phyloP scores from a whole-genome alignment of 108 stramenopile species.

The Skeletonema potamos region DNA sequence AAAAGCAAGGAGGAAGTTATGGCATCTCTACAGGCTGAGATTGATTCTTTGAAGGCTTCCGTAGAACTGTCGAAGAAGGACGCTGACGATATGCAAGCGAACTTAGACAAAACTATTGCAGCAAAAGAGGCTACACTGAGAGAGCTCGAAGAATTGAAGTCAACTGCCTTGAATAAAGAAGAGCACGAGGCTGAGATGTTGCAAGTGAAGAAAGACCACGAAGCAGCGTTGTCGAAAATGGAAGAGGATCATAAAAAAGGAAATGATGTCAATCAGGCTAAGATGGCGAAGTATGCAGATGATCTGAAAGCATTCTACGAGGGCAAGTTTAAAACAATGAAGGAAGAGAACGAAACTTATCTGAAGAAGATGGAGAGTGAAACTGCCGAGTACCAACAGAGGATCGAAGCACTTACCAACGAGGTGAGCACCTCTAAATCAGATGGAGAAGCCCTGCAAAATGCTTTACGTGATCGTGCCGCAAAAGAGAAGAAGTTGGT shows the following conservation, averaged over 20 bases:
- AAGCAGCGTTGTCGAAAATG: conserved; percentile 8
- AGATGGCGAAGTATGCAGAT: conserved; percentile 77
- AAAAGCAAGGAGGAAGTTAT: conserved; percentile 5
- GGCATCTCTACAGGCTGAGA: conserved; percentile 21
- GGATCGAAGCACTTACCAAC: conserved; percentile 7
- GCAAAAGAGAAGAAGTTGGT: conserved; percentile 38
- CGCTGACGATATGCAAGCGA: conserved; percentile 8
- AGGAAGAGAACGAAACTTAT: conserved; percentile 52
- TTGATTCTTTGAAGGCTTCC: conserved; percentile 4
- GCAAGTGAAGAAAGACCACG: conserved; percentile 35
- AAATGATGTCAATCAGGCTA: conserved; percentile 37
- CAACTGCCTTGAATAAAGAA: conserved; percentile 11
- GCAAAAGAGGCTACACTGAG: conserved; percentile 8
- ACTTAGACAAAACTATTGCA: conserved; percentile 19
- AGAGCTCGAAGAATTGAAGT: conserved; percentile 21
- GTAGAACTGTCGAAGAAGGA: conserved; percentile 18
- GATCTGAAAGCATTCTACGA: conserved; percentile 68
- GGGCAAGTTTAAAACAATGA: conserved; percentile 54
- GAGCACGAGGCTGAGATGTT: conserved; percentile 39
- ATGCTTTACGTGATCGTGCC: conserved; percentile 44
- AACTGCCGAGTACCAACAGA: conserved; percentile 16
- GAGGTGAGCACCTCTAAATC: conserved; percentile 37
- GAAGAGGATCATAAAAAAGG: conserved; percentile 42
- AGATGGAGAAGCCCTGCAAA: conserved; percentile 51
- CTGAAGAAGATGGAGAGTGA: conserved; percentile 51